Percentiles rank a stretch among this genome's conserved stretches.
phyloP scores from a whole-genome alignment of 2,329 filamentous ascomycete genomes.

The Diaporthe amygdali region DNA sequence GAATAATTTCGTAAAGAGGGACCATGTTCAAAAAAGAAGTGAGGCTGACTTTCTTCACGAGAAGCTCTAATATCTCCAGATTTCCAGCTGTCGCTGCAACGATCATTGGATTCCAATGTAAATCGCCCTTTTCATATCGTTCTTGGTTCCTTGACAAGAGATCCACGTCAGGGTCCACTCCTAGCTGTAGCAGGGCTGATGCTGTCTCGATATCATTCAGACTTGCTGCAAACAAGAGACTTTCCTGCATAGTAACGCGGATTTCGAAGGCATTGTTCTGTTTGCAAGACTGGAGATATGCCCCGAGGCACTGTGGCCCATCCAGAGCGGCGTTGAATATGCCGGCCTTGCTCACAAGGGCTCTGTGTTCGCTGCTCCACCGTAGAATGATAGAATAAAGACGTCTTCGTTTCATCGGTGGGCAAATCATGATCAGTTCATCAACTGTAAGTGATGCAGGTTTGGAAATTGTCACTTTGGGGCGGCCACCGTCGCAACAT shows the following conservation, averaged over 20 bases:
- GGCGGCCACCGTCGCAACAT: background rate
- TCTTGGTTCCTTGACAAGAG: background rate
- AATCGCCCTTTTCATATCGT: background rate
- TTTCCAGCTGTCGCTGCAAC: background rate
- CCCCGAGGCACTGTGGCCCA: background rate
- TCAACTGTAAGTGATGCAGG: background rate
- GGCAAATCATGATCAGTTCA: background rate
- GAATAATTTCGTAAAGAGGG: background rate
- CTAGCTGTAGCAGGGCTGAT: background rate
- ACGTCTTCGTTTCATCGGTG: background rate
- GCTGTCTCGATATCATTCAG: background rate
- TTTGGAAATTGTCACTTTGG: background rate
- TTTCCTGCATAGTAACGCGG: background rate
- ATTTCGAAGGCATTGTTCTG: background rate
- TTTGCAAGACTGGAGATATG: background rate
- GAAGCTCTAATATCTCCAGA: background rate
- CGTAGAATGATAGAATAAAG: background rate
- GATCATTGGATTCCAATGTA: background rate
- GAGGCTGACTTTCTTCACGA: background rate
- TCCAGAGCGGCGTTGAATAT: background rate
- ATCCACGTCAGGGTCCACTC: background rate
- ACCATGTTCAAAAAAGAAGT: background rate
- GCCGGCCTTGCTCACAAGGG: background rate
- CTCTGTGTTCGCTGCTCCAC: background rate
- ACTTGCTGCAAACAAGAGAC: background rate